Percentiles rank a stretch among this genome's conserved stretches.
These are phyloP conservation scores for Gregarina niphandrodes DNA, from an alignment of 169 alveolate species.

Conservation along the genomic window DNA sequence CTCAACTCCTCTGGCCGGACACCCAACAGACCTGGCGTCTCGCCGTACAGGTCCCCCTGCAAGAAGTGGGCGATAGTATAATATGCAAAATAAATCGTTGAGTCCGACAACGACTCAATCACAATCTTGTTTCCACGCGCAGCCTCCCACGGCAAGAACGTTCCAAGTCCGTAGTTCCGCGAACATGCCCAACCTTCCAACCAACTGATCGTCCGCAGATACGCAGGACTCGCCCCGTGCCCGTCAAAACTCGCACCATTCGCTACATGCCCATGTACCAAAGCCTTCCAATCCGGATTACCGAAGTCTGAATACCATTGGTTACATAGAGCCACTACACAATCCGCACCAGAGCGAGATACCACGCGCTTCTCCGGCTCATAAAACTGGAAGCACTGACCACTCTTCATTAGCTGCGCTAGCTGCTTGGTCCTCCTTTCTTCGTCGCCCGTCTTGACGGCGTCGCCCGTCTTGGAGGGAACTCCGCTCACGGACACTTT, in stretches of 20 bases:
- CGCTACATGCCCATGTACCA: slow-evolving; percentile 58
- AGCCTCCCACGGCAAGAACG: slow-evolving; percentile 73
- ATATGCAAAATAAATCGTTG: slow-evolving; percentile 97
- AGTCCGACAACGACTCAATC: slow-evolving; percentile 91
- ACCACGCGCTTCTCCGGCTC: slow-evolving; percentile 88
- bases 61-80: slow-evolving; percentile 88
- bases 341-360: slow-evolving; percentile 78
- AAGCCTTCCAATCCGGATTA: slow-evolving; percentile 73
- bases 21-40: slow-evolving; percentile 47
- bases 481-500: no score
- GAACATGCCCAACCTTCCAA: slow-evolving; percentile 67
- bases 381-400: slow-evolving; percentile 13
- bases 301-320: slow-evolving; percentile 93
- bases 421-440: slow-evolving; percentile 13
- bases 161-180: slow-evolving; percentile 91
- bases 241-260: slow-evolving; percentile 15
- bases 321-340: slow-evolving; percentile 79
- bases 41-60: slow-evolving; percentile 62
- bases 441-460: no score
- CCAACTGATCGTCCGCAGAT: slow-evolving; percentile 62
- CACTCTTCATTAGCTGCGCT: not conserved
- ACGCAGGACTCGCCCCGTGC: not conserved
- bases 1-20: slow-evolving; percentile 58
- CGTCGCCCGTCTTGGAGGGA: no score
- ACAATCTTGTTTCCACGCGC: slow-evolving; percentile 45